phyloP scores from a whole-genome alignment of 2,329 filamentous ascomycete genomes.

The Aspergillus terreus region DNA sequence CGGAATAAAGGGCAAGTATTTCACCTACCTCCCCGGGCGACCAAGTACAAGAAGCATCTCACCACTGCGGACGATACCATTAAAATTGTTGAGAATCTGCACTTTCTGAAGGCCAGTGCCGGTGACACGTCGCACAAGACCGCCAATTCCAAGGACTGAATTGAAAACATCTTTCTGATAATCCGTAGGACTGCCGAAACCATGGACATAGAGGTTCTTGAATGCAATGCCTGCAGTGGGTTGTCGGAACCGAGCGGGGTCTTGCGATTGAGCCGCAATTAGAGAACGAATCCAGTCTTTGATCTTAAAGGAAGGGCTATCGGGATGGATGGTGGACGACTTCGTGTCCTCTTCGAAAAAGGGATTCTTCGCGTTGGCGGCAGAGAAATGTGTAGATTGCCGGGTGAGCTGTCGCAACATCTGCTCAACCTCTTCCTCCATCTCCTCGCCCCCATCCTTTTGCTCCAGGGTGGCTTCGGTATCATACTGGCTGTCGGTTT shows the following conservation, averaged over 20 bases:
- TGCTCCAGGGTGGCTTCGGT: not conserved
- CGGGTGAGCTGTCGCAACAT: constrained; percentile 17
- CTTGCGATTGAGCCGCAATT: constrained; percentile 16
- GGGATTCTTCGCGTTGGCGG: constrained; percentile 14
- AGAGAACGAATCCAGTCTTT: constrained; percentile 20
- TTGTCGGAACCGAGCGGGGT: constrained; percentile 13
- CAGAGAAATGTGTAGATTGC: constrained; percentile 17
- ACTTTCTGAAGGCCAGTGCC: constrained; percentile 24
- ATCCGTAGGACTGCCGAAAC: constrained; percentile 33
- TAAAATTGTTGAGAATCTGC: constrained; percentile 56
- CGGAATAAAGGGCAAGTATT: not conserved
- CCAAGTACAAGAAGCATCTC: constrained; percentile 50
- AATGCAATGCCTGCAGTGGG: constrained; percentile 2
- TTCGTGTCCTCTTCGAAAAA: constrained; percentile 16
- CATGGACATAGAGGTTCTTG: constrained; percentile 37
- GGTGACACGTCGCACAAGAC: not conserved
- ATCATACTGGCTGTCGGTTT: not conserved
- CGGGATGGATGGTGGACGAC: constrained; percentile 16
- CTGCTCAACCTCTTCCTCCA: constrained; percentile 4
- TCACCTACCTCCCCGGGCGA: constrained; percentile 25
- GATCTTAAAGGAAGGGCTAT: constrained; percentile 17
- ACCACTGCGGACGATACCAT: constrained; percentile 52
- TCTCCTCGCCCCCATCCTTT: not conserved
- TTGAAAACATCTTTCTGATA: constrained; percentile 21
- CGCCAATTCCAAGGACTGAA: not conserved